Evolutionary conservation across 2,329 filamentous ascomycete genomes (phyloP).

Genomic region (Microsporum canis): DNA sequence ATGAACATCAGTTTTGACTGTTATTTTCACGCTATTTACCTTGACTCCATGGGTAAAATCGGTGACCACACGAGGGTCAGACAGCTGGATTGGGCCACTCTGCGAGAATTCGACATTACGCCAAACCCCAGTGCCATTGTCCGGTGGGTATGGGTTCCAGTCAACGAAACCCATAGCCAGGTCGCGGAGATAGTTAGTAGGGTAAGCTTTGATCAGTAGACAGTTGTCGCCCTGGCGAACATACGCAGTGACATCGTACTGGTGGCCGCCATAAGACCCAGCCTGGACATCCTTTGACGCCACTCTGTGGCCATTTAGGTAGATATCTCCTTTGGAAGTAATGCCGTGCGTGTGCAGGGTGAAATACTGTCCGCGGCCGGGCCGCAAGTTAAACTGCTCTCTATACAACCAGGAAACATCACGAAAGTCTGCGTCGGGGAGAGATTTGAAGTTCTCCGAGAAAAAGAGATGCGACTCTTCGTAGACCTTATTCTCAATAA

Average conservation of each 20-base stretch:
- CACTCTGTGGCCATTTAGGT: constrained; percentile 45
- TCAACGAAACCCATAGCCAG: constrained; percentile 51
- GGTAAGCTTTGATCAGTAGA: constrained; percentile 44
- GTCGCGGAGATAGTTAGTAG: constrained; percentile 49
- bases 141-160: constrained; percentile 51
- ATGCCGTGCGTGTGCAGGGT: constrained; percentile 49
- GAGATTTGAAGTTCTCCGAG: constrained; percentile 39
- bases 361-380: constrained; percentile 33
- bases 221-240: constrained; percentile 37
- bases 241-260: constrained; percentile 43
- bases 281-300: constrained; percentile 40
- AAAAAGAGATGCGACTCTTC: constrained; percentile 46
- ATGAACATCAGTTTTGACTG: constrained; percentile 28
- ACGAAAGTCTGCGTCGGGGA: constrained; percentile 39
- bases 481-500: constrained; percentile 44
- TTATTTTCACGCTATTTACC: constrained; percentile 28
- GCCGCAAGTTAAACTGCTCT: constrained; percentile 38
- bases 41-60: constrained; percentile 29
- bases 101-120: constrained; percentile 46
- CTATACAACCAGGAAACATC: constrained; percentile 49
- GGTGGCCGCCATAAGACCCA: constrained; percentile 47
- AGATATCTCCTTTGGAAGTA: constrained; percentile 49
- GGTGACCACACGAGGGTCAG: constrained; percentile 38
- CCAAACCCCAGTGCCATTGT: constrained; percentile 55
- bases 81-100: constrained; percentile 40